Percentiles rank a stretch among this genome's conserved stretches.
Conservation (phyloP, 1,284 basidiomycete species). For the Dichomitus squalens region DNA sequence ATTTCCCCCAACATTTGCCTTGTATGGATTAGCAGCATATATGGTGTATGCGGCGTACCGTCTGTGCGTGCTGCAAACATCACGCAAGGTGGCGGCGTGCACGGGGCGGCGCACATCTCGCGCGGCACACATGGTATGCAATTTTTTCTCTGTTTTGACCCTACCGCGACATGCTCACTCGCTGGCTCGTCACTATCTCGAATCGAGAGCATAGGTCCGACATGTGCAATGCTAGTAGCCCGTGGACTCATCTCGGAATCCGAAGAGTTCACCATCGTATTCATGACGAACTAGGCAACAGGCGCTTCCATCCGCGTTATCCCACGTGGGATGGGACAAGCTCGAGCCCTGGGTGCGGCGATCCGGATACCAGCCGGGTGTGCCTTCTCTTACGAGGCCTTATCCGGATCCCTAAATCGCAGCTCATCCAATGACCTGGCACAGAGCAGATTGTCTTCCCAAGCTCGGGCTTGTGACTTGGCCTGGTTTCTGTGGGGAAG, state of each 20-base stretch:
- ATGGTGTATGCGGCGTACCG: background rate
- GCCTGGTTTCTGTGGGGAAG: background rate
- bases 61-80: background rate
- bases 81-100: background rate
- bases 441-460: background rate
- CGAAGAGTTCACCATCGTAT: too few relatives aligned
- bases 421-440: background rate
- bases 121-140: background rate
- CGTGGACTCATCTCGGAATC: too few relatives aligned
- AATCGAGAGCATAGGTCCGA: too few relatives aligned
- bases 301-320: background rate
- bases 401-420: background rate
- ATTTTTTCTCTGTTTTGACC: background rate
- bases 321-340: constrained; percentile 1
- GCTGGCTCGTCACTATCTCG: too few relatives aligned
- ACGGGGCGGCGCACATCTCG: background rate
- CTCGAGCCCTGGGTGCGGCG: background rate
- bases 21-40: background rate
- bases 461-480: background rate
- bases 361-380: constrained; percentile 1
- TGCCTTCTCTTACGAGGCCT: background rate
- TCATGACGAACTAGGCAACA: too few relatives aligned
- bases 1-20: too few relatives aligned
- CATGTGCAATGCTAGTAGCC: too few relatives aligned
- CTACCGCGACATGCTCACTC: background rate